Evolutionary conservation across 139 green algal genomes (phyloP).

Genomic region (Chlamydomonas schloesseri): DNA sequence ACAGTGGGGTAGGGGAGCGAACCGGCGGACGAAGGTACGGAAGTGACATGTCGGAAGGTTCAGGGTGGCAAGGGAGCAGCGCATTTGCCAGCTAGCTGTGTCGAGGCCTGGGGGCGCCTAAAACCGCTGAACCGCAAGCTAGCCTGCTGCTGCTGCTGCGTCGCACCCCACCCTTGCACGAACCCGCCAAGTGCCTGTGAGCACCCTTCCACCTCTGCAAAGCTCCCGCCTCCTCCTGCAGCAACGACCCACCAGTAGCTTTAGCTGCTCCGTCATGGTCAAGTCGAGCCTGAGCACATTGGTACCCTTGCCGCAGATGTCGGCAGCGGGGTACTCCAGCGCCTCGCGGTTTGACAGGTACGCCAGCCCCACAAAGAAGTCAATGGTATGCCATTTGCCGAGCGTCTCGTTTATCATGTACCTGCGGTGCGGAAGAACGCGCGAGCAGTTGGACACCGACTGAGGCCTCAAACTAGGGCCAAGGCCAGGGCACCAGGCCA

Average conservation of each 20-base stretch:
- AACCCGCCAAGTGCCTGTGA: too few relatives aligned
- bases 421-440: constrained; percentile 37
- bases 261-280: not conserved
- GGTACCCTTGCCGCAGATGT: constrained; percentile 58
- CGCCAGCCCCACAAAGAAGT: constrained; percentile 87
- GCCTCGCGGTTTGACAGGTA: constrained; percentile 77
- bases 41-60: too few relatives aligned
- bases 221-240: too few relatives aligned
- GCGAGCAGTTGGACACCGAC: not conserved
- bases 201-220: too few relatives aligned
- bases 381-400: constrained; percentile 81
- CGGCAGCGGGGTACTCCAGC: constrained; percentile 63
- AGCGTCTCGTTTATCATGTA: constrained; percentile 84
- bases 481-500: too few relatives aligned
- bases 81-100: too few relatives aligned
- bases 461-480: not conserved
- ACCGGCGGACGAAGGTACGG: too few relatives aligned
- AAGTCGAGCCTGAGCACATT: not conserved
- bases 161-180: too few relatives aligned
- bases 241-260: constrained; percentile 8
- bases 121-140: too few relatives aligned
- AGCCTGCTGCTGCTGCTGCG: too few relatives aligned
- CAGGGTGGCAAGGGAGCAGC: too few relatives aligned
- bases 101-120: too few relatives aligned
- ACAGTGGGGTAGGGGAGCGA: not conserved